phyloP scores from a whole-genome alignment of 768 basidiomycete genomes.

The Termitomyces sp. region DNA sequence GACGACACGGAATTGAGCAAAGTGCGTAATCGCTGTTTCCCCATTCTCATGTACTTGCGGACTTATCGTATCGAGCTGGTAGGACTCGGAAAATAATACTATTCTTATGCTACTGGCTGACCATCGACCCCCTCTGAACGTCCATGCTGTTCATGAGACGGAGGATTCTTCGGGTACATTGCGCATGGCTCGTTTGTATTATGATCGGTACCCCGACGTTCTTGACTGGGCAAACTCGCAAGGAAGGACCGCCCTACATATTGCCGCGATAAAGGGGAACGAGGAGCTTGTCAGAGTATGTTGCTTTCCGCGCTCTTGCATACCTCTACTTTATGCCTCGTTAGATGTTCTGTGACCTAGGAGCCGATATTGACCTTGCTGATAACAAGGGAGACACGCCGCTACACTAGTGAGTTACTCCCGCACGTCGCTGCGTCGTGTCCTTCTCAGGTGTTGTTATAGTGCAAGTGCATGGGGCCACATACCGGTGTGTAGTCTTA shows the following conservation, averaged over 20 bases:
- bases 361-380: conserved; percentile 83
- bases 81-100: conserved; percentile 93
- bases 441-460: conserved; percentile 7
- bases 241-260: conserved; percentile 87
- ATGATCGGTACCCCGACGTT: conserved; percentile 80
- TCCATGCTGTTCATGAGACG: conserved; percentile 39
- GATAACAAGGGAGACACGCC: conserved; percentile 92
- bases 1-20: conserved; percentile 91
- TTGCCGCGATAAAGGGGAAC: conserved; percentile 84
- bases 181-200: conserved; percentile 84
- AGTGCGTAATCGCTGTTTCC: conserved; percentile 34
- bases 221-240: conserved; percentile 90
- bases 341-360: conserved; percentile 88
- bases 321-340: not conserved
- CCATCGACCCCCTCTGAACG: conserved; percentile 47
- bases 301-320: conserved; percentile 7
- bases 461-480: conserved; percentile 90
- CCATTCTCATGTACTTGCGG: not conserved
- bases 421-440: conserved; percentile 4
- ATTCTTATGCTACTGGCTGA: conserved; percentile 92
- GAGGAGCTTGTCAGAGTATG: conserved; percentile 81
- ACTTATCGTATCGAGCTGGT: not conserved
- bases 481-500: conserved; percentile 49
- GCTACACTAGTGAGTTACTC: conserved; percentile 74
- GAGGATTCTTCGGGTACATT: conserved; percentile 65